Conservation (phyloP, 495 filamentous ascomycete genomes). For the Podospora appendiculata region DNA sequence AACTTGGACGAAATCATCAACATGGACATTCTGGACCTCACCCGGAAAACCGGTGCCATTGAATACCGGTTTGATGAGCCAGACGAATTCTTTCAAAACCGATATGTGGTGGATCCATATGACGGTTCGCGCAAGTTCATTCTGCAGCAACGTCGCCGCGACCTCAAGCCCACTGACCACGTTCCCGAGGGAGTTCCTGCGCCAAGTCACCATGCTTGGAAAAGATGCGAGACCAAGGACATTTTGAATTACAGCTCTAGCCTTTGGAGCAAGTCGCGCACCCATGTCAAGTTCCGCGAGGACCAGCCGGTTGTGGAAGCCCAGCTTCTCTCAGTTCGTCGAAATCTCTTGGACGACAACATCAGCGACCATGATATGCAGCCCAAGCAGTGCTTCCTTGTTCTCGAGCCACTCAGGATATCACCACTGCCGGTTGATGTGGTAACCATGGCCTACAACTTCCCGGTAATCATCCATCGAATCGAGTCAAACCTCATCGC, state of each 20-base stretch:
- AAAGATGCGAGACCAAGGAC: conserved; percentile 13
- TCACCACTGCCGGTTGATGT: conserved; percentile 64
- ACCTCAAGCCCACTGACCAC: conserved; percentile 36
- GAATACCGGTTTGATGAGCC: conserved; percentile 45
- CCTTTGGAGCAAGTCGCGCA: conserved; percentile 27
- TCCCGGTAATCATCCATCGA: conserved; percentile 78
- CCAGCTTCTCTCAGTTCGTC: conserved; percentile 61
- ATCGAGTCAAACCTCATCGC: conserved; percentile 78
- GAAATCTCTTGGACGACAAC: conserved; percentile 69
- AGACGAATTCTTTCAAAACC: conserved; percentile 50
- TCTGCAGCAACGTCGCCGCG: conserved; percentile 30
- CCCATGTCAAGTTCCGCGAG: conserved; percentile 32
- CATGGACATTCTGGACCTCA: conserved; percentile 51
- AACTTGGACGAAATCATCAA: conserved; percentile 48
- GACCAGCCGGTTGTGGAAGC: conserved; percentile 75
- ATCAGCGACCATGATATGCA: conserved; percentile 24
- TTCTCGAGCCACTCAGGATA: conserved; percentile 51
- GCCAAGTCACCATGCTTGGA: conserved; percentile 17
- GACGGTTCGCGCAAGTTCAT: conserved; percentile 64
- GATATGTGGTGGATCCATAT: conserved; percentile 66
- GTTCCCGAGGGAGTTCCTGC: conserved; percentile 28
- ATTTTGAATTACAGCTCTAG: conserved; percentile 40
- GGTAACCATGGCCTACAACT: conserved; percentile 59
- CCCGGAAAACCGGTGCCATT: conserved; percentile 40
- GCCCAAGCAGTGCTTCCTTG: conserved; percentile 35